Evolutionary conservation across 768 basidiomycete species (phyloP), one percentile per base, ranked within the genome.

Genomic region (Leccinum longicurvipes): DNA sequence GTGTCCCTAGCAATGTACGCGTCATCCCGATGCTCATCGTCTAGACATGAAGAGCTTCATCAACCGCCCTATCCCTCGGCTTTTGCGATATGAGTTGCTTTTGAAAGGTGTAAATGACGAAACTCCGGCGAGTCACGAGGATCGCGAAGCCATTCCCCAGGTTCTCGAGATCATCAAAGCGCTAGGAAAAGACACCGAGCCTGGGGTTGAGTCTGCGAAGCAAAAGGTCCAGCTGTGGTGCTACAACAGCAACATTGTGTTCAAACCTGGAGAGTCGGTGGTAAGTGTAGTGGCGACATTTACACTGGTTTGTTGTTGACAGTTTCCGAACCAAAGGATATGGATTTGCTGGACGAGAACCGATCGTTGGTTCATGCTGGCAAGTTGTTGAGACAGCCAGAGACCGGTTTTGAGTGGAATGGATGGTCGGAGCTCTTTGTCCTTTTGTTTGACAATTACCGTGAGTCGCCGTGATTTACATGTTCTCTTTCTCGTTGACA

Each of bases 41-140:
- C 78, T 92, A 19, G 93, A 94, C 67, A 89, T 99, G 83, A 93
- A 95, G 68, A 87, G 80, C 62, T 99, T 98, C 73, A 89, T 95
- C 66, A 86, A 91, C 63, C 85, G 93, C 34, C 93, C 95, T 2
- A 94, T 96, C 60, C 91, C 92, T 56, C 86, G 96, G 44, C 74
- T 96, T 32, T 76, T 94, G 41, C 89, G 95, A 47, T 98, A 98
- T 68, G 87, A 91, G 60, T 78, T 98, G 1, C 77, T 98, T 17
- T 73, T 98, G 57, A 88, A 87, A 60, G 79, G 82, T 29, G 89
- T 98, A 60, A 73, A 87, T 58, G 88, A 93, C 19, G 85, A 87
- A 60, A 84, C 91, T 0, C 82, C 85, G 0, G 72, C 78, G 9
- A 83, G 79, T 2, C 88, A 96, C 63, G 87, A 90, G n/a, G 94